These are phyloP conservation scores for Dioscorea alata DNA, from an alignment of 106 monocot genomes.

Conservation along the genomic window DNA sequence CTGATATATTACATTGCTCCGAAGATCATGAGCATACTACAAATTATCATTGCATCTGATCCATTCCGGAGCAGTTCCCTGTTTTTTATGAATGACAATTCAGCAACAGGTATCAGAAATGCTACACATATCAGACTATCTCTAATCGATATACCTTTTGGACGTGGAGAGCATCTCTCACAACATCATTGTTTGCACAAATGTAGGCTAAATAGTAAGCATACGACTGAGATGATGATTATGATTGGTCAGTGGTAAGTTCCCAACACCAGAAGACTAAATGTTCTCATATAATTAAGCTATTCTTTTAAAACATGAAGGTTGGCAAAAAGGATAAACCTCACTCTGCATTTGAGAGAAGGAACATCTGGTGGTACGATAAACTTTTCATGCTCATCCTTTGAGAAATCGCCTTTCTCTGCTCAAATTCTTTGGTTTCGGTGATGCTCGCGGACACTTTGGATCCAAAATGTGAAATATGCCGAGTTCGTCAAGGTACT, in stretches of 20 bases:
- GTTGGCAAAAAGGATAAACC: neutral
- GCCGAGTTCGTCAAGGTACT: conserved; percentile 19
- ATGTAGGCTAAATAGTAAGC: conserved; percentile 20
- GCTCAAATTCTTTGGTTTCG: neutral
- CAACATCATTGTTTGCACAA: conserved; percentile 24
- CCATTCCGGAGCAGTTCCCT: conserved; percentile 17
- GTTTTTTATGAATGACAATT: neutral
- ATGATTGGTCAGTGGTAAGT: too few relatives aligned
- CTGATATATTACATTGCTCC: too few relatives aligned
- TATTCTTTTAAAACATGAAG: too few relatives aligned
- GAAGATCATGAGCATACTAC: too few relatives aligned
- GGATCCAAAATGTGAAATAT: conserved; percentile 15
- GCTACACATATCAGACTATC: neutral
- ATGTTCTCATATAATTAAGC: too few relatives aligned
- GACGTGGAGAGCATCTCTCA: conserved; percentile 25
- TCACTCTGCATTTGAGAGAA: conserved; percentile 5
- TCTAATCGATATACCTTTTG: conserved; percentile 18
- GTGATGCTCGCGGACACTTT: conserved; percentile 3
- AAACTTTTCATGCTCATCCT: neutral
- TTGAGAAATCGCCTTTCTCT: neutral
- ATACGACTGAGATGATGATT: too few relatives aligned
- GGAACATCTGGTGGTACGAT: neutral
- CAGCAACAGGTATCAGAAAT: neutral
- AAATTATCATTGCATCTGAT: too few relatives aligned
- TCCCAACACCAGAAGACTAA: neutral